Evolutionary conservation across 495 filamentous ascomycete species (phyloP), one percentile per base, ranked within the genome.

Genomic region (Aspergillus kassunensis): DNA sequence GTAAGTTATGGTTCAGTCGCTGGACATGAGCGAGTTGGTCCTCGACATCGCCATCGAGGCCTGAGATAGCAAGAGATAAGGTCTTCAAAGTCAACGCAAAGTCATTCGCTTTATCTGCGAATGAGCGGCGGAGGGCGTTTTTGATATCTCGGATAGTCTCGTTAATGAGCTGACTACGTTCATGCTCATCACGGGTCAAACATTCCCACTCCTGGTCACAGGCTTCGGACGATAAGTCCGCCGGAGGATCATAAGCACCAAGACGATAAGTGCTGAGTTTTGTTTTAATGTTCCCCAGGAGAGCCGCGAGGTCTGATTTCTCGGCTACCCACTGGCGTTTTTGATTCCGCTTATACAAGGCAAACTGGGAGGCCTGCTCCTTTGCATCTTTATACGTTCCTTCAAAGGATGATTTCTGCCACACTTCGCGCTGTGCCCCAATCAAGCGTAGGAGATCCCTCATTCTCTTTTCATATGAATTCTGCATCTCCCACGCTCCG

Each of bases 401-500:
- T 58, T 90, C 83, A 58, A 98, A 97, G 3, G 75, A 83, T 7
- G 92, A 80, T 23, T 77, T 78, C 49, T 85, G 75, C 92, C 95
- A 97, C 50, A 74, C 66, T 41, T 85, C 72, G 41, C 83, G 75
- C 66, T 95, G 89, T 39, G 78, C 78, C 7, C 74, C 75, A 56
- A 97, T 91, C 54, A 85, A 76, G 53, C 80, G 75, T 43, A 97
- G 72, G 8, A 98, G 70, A 48, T 83, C 87, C 25, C 79, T 78
- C 89, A 97, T 93, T 37, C 92, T 80, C 60, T 83, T 78, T 80
- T 98, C 93, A 62, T 89, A 98, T 12, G 85, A 86, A 63, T 88
- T 93, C 69, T 98, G 90, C 93, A 98, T 98, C 63, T 95, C 91
- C 93, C 95, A 97, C 3, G 93, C 91, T n/a, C 92, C 93, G 57